These are phyloP conservation scores for Mycosphaerella sp. DNA, from an alignment of 2,329 filamentous ascomycete species.

Conservation along the genomic window DNA sequence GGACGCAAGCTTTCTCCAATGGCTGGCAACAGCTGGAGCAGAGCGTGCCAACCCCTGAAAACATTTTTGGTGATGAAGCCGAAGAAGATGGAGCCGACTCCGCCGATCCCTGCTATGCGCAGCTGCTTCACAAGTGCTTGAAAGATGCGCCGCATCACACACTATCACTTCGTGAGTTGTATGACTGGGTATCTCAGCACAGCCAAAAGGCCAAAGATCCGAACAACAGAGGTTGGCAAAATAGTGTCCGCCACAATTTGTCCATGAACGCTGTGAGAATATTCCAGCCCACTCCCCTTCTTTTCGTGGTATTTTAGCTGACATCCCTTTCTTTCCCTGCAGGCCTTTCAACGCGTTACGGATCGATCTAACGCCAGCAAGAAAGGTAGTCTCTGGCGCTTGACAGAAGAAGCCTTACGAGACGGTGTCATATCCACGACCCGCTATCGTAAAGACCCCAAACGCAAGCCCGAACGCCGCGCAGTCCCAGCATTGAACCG, in stretches of 20 bases:
- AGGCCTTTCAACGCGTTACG: constrained; percentile 53
- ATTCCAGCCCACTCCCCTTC: constrained; percentile 17
- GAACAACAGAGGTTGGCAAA: constrained; percentile 69
- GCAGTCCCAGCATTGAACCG: constrained; percentile 35
- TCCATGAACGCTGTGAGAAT: constrained; percentile 83
- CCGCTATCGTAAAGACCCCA: constrained; percentile 45
- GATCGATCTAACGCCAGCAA: constrained; percentile 46
- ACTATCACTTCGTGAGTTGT: constrained; percentile 80
- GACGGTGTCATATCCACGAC: constrained; percentile 82
- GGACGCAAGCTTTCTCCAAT: constrained; percentile 1
- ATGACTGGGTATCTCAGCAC: constrained; percentile 79
- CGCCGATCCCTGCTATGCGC: constrained; percentile 55
- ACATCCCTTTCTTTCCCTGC: constrained; percentile 12
- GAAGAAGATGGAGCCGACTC: constrained; percentile 17
- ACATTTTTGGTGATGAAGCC: constrained; percentile 17
- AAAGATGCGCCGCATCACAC: constrained; percentile 59
- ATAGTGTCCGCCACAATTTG: constrained; percentile 90
- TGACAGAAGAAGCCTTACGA: constrained; percentile 62
- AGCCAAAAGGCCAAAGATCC: constrained; percentile 65
- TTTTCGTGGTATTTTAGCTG: too few relatives aligned
- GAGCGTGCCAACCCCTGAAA: constrained; percentile 9
- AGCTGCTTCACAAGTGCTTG: constrained; percentile 72
- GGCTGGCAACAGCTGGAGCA: constrained; percentile 5
- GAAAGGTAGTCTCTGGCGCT: constrained; percentile 69
- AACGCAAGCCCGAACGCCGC: constrained; percentile 35